These are phyloP conservation scores for Aegilops bicornis DNA, from an alignment of 176 grass and related monocot species.

Conservation along the genomic window DNA sequence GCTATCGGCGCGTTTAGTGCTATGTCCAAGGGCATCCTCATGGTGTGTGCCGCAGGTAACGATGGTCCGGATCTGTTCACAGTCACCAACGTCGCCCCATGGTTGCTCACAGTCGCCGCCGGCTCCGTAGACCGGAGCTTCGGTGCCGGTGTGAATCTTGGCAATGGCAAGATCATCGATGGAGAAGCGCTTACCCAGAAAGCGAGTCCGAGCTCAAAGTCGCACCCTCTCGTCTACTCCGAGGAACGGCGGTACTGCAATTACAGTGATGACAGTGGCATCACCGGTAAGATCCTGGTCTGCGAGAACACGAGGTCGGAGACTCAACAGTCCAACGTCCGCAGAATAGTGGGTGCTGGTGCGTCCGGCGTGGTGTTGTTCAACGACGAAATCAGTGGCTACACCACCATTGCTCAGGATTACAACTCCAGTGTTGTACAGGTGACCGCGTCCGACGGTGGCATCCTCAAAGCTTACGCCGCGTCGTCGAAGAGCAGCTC, in stretches of 20 bases:
- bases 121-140: conserved; percentile 30
- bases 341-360: neutral
- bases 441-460: neutral
- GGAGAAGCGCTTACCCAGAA: neutral
- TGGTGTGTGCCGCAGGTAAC: conserved; percentile 41
- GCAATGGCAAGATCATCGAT: neutral
- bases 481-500: neutral
- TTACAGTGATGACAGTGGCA: neutral
- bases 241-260: neutral
- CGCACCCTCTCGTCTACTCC: conserved; percentile 8
- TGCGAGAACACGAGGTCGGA: neutral
- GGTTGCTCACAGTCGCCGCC: conserved; percentile 57
- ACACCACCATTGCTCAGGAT: conserved; percentile 8
- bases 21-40: conserved; percentile 31
- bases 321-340: neutral
- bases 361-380: conserved; percentile 17
- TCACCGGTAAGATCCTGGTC: conserved; percentile 18
- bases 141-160: neutral
- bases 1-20: conserved; percentile 41
- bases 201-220: neutral
- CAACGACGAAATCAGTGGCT: neutral
- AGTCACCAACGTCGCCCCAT: conserved; percentile 45
- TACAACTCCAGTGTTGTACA: conserved; percentile 15
- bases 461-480: neutral
- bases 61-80: neutral